Evolutionary conservation across 495 filamentous ascomycete genomes (phyloP).

Genomic region (Patellaria atrata): DNA sequence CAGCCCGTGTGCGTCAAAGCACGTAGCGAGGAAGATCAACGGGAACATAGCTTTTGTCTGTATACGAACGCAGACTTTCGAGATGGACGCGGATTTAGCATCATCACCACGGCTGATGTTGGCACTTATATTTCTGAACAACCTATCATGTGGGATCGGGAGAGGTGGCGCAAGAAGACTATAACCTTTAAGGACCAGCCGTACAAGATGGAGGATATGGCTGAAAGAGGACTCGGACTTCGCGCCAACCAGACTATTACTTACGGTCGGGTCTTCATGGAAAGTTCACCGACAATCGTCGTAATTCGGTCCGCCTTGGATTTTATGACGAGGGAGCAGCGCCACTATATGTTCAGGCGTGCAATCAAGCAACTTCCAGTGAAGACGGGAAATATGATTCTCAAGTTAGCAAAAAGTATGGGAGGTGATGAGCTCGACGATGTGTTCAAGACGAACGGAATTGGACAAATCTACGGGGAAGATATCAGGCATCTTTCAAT

Average conservation of each 20-base stretch:
- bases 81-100: slow-evolving; percentile 7
- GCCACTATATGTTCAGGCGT: not conserved
- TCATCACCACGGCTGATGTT: slow-evolving; percentile 12
- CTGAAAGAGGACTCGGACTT: slow-evolving; percentile 7
- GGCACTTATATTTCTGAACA: not conserved
- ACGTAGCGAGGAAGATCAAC: not conserved
- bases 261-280: slow-evolving; percentile 6
- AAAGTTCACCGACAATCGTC: slow-evolving; percentile 7
- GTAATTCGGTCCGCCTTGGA: slow-evolving; percentile 3
- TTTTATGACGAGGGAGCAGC: not conserved
- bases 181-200: not conserved
- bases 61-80: slow-evolving; percentile 9
- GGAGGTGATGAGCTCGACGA: slow-evolving; percentile 7
- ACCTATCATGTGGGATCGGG: not conserved
- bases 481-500: slow-evolving; percentile 9
- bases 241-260: slow-evolving; percentile 4
- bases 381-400: slow-evolving; percentile 1
- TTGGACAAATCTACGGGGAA: slow-evolving; percentile 5
- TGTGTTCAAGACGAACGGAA: slow-evolving; percentile 9
- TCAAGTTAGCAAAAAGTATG: slow-evolving; percentile 6
- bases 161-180: slow-evolving; percentile 1
- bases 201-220: slow-evolving; percentile 6
- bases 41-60: no score
- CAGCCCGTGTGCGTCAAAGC: slow-evolving; percentile 6
- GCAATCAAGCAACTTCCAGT: slow-evolving; percentile 8